These are phyloP conservation scores for Ustilago loliicola DNA, from an alignment of 1,284 basidiomycete genomes.

Conservation along the genomic window DNA sequence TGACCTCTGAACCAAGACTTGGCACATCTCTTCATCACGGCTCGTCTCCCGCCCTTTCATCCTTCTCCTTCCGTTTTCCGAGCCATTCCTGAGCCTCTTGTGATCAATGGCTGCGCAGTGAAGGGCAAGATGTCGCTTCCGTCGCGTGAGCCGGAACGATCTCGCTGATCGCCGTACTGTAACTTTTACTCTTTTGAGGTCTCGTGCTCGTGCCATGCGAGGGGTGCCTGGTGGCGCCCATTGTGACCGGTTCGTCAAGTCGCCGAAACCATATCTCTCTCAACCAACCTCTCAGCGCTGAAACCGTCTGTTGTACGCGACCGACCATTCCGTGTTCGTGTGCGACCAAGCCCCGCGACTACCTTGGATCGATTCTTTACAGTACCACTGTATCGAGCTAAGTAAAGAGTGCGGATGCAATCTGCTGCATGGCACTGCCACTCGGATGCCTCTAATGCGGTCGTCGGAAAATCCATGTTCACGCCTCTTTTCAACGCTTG, in stretches of 20 bases:
- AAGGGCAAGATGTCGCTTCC: no score
- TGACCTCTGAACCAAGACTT: neutral
- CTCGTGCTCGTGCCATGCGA: neutral
- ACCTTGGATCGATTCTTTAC: no score
- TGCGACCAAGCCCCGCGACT: no score
- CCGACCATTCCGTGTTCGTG: no score
- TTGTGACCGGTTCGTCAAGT: neutral
- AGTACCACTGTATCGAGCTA: no score
- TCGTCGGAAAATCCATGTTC: constrained; percentile 15
- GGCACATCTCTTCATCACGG: neutral
- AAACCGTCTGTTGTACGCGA: no score
- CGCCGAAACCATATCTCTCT: neutral
- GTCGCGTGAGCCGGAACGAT: no score
- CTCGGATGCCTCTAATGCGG: constrained; percentile 14
- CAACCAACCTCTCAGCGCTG: no score
- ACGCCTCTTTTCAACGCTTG: neutral
- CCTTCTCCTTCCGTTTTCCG: constrained; percentile 1
- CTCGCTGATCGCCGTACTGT: no score
- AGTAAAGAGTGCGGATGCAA: no score
- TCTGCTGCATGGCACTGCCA: constrained; percentile 7
- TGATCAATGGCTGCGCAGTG: neutral
- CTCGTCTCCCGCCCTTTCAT: neutral
- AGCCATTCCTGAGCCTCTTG: neutral
- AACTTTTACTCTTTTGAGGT: neutral
- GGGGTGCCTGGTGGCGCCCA: neutral